These are phyloP conservation scores for Trametes pubescens DNA, from an alignment of 1,284 basidiomycete species.

Conservation along the genomic window DNA sequence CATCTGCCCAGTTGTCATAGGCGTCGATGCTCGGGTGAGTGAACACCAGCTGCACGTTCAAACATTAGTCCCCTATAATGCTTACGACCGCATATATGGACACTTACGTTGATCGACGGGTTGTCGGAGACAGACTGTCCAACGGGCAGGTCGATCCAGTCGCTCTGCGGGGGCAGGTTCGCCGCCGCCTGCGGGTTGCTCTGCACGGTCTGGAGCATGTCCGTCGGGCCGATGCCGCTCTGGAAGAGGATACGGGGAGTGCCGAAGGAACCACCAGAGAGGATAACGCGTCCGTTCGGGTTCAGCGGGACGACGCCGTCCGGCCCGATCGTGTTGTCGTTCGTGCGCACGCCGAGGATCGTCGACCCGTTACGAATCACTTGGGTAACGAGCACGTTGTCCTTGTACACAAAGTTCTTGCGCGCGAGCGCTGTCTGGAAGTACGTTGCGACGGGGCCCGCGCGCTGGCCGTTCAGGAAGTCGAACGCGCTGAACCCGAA, in stretches of 20 bases:
- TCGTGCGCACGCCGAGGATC: constrained; percentile 68
- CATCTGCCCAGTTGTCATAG: constrained; percentile 70
- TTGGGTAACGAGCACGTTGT: constrained; percentile 57
- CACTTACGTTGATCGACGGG: constrained; percentile 66
- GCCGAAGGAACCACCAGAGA: constrained; percentile 64
- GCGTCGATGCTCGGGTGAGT: constrained; percentile 68
- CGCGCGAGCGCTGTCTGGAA: constrained; percentile 62
- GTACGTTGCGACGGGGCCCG: constrained; percentile 67
- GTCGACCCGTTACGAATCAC: constrained; percentile 65
- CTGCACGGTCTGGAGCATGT: constrained; percentile 63
- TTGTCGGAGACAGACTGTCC: constrained; percentile 64
- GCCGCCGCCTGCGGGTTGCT: constrained; percentile 54
- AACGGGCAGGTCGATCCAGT: constrained; percentile 70
- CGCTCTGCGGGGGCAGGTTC: constrained; percentile 54
- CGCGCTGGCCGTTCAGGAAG: constrained; percentile 67
- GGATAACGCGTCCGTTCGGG: constrained; percentile 65
- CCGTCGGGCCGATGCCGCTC: constrained; percentile 67
- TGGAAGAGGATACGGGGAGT: constrained; percentile 68
- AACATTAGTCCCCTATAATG: not conserved
- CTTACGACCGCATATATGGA: too few species aligned
- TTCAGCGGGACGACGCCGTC: constrained; percentile 64
- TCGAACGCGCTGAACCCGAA: constrained; percentile 66
- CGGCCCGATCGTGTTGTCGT: constrained; percentile 62
- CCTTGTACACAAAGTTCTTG: constrained; percentile 59
- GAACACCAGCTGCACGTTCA: constrained; percentile 61